Conservation (phyloP, 495 filamentous ascomycete species). For the Neurospora sp. region DNA sequence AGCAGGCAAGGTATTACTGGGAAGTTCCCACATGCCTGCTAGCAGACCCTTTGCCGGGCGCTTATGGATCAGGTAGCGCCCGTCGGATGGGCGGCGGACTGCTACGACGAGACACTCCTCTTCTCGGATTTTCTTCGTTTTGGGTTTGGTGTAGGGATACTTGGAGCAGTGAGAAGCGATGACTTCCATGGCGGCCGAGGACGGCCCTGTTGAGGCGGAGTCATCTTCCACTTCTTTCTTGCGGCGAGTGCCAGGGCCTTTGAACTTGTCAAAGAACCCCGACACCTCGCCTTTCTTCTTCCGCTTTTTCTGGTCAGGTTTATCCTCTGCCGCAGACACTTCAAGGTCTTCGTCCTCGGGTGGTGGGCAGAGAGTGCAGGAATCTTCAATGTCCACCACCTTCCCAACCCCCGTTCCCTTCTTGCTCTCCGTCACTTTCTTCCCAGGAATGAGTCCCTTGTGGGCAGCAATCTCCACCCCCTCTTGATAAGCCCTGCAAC, state of each 20-base stretch:
- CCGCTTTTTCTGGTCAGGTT: not conserved
- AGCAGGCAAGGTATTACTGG: constrained; percentile 22
- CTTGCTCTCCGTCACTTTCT: not conserved
- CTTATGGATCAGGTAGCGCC: constrained; percentile 29
- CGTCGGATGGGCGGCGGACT: constrained; percentile 24
- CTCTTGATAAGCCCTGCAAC: constrained; percentile 33
- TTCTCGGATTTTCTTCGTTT: constrained; percentile 29
- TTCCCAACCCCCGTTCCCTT: not conserved
- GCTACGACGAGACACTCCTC: constrained; percentile 36
- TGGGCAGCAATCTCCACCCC: constrained; percentile 18
- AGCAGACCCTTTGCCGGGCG: constrained; percentile 35
- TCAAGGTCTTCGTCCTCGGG: constrained; percentile 18
- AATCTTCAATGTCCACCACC: constrained; percentile 30
- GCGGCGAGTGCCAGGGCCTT: not conserved
- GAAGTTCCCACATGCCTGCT: constrained; percentile 37
- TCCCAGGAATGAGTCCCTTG: not conserved
- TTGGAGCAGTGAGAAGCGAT: constrained; percentile 29
- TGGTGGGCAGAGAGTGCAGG: constrained; percentile 27
- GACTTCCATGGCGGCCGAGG: constrained; percentile 4
- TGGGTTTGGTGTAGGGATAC: constrained; percentile 29
- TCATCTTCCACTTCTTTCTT: not conserved
- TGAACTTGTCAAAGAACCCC: constrained; percentile 18
- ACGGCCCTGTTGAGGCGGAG: not conserved
- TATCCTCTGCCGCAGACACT: not conserved
- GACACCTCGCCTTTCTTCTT: constrained; percentile 17